Percentiles rank a stretch among this genome's conserved stretches.
phyloP scores from a whole-genome alignment of 129 eudicot species.

The Lactuca sativa region DNA sequence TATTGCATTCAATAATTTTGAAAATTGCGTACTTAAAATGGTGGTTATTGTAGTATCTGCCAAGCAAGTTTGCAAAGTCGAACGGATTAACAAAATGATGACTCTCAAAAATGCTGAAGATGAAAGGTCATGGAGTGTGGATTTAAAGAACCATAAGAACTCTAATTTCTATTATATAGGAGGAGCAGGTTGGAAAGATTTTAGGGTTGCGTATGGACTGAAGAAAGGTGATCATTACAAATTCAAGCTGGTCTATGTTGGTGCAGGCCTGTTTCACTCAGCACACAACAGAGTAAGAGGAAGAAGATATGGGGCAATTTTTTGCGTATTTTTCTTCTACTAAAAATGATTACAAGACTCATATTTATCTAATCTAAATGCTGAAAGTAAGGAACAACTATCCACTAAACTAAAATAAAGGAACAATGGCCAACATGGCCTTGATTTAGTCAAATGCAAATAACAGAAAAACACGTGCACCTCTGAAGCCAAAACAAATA shows the following conservation, averaged over 20 bases:
- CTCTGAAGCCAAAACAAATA: too few relatives aligned
- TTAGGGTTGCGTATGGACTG: slow-evolving; percentile 13
- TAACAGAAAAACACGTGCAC: too few relatives aligned
- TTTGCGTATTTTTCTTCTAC: too few relatives aligned
- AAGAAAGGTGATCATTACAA: slow-evolving; percentile 31
- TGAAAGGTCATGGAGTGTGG: slow-evolving; percentile 18
- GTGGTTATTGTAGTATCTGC: slow-evolving; percentile 22
- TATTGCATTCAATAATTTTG: not conserved
- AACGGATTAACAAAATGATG: slow-evolving; percentile 24
- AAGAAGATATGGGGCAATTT: too few relatives aligned
- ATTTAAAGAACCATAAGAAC: not conserved
- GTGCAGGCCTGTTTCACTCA: too few relatives aligned
- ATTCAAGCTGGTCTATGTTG: slow-evolving; percentile 24
- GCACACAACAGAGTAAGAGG: too few relatives aligned
- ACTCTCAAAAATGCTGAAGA: slow-evolving; percentile 15
- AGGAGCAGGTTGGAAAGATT: slow-evolving; percentile 25
- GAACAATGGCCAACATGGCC: too few relatives aligned
- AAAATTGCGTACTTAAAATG: not conserved
- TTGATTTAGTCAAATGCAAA: too few relatives aligned
- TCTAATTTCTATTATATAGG: not conserved
- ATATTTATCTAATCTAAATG: too few relatives aligned
- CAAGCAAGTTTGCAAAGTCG: slow-evolving; percentile 6
- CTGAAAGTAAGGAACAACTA: too few relatives aligned
- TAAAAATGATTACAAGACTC: too few relatives aligned
- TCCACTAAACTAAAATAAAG: too few relatives aligned